phyloP scores from a whole-genome alignment of 768 basidiomycete species.

The Mrakia frigida region DNA sequence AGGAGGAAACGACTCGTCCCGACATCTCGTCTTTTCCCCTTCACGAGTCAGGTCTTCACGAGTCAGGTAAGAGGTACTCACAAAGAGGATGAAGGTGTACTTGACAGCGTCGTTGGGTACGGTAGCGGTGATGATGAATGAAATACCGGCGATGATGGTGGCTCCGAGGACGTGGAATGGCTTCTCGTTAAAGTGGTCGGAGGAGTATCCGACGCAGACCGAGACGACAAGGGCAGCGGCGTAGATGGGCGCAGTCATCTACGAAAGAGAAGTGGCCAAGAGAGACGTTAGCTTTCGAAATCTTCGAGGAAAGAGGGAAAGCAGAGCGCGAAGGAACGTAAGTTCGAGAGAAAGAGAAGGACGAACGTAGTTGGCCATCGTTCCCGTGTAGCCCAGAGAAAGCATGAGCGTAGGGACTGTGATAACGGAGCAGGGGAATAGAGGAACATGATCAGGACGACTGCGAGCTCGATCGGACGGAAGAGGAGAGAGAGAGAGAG shows the following conservation, averaged over 20 bases:
- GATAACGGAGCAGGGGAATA: conserved; percentile 1
- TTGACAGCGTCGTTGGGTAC: conserved; percentile 35
- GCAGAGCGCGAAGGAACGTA: no score
- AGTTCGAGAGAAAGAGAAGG: no score
- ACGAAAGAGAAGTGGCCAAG: no score
- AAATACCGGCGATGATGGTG: conserved; percentile 32
- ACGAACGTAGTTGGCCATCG: conserved; percentile 7
- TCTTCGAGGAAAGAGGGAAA: no score
- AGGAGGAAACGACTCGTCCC: no score
- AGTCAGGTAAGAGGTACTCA: neutral
- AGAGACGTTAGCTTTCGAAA: no score
- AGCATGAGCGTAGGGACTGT: conserved; percentile 8
- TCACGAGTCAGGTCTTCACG: neutral
- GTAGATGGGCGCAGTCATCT: conserved; percentile 41
- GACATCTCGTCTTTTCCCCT: neutral
- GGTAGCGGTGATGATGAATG: conserved; percentile 40
- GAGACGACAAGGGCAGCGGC: conserved; percentile 40
- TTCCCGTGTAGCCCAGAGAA: neutral
- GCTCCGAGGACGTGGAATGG: conserved; percentile 39
- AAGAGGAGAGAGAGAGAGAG: neutral
- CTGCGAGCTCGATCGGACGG: neutral
- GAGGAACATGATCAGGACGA: neutral
- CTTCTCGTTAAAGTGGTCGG: conserved; percentile 41
- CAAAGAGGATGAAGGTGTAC: conserved; percentile 11
- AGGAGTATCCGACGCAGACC: conserved; percentile 36